phyloP scores from a whole-genome alignment of 2,329 filamentous ascomycete genomes.

The Phyllosticta paracitricarpa region DNA sequence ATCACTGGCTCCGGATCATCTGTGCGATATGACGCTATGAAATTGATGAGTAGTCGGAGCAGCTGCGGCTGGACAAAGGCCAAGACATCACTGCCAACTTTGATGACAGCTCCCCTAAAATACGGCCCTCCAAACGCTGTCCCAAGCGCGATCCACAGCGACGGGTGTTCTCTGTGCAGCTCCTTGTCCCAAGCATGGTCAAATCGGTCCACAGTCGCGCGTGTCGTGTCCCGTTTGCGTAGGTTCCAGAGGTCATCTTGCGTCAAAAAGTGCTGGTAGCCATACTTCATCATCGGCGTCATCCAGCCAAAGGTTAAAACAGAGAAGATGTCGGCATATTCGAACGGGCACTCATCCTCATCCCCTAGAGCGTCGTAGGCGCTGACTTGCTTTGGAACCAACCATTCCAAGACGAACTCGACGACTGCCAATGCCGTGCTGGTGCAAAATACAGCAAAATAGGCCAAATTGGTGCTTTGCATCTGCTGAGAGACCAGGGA shows the following conservation, averaged over 20 bases:
- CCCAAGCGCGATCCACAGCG: conserved; percentile 78
- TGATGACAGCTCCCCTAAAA: conserved; percentile 71
- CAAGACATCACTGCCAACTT: conserved; percentile 74
- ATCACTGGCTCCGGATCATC: conserved; percentile 64
- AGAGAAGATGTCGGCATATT: conserved; percentile 91
- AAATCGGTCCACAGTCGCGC: conserved; percentile 59
- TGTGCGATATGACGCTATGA: conserved; percentile 64
- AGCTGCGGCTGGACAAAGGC: conserved; percentile 89
- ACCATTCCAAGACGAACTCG: conserved; percentile 74
- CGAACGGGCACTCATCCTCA: conserved; percentile 64
- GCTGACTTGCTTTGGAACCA: conserved; percentile 69
- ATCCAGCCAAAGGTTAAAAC: conserved; percentile 95
- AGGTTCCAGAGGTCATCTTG: conserved; percentile 95
- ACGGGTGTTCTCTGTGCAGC: conserved; percentile 63
- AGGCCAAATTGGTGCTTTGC: conserved; percentile 55
- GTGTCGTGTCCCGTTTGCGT: conserved; percentile 68
- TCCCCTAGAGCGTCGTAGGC: conserved; percentile 59
- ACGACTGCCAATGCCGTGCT: conserved; percentile 58
- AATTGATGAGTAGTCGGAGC: conserved; percentile 71
- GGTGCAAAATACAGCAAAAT: conserved; percentile 67
- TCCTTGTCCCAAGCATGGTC: conserved; percentile 68
- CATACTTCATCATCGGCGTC: conserved; percentile 94
- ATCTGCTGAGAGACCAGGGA: conserved; percentile 72
- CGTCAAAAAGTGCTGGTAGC: conserved; percentile 83
- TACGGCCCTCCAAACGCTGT: conserved; percentile 80